Evolutionary conservation across 2,329 filamentous ascomycete species (phyloP).

Genomic region (Metarhizium anisopliae): DNA sequence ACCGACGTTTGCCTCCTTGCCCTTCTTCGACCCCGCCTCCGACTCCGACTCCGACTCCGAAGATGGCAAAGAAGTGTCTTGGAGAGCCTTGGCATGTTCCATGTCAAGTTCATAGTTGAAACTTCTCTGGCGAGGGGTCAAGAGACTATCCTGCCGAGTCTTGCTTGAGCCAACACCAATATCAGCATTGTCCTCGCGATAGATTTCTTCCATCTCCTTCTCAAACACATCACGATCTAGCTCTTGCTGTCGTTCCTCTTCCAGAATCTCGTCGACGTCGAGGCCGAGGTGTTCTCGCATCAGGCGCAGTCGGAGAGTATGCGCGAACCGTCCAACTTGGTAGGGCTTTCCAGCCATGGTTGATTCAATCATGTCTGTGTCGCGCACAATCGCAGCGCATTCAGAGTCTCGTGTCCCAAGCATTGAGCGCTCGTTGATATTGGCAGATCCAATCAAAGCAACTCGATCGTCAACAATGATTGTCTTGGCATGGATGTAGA

Average conservation of each 20-base stretch:
- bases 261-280: slow-evolving; percentile 83
- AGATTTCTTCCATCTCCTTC: slow-evolving; percentile 54
- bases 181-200: slow-evolving; percentile 32
- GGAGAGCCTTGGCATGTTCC: slow-evolving; percentile 40
- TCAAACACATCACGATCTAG: slow-evolving; percentile 49
- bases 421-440: slow-evolving; percentile 98
- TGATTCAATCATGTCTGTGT: slow-evolving; percentile 87
- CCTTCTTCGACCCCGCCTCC: not conserved
- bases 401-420: slow-evolving; percentile 87
- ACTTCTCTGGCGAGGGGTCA: slow-evolving; percentile 32
- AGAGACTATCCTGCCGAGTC: slow-evolving; percentile 34
- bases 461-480: slow-evolving; percentile 93
- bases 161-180: not conserved
- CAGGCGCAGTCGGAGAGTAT: slow-evolving; percentile 82
- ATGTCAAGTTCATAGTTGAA: slow-evolving; percentile 59
- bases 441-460: slow-evolving; percentile 91
- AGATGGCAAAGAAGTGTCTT: slow-evolving; percentile 10
- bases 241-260: slow-evolving; percentile 64
- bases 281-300: slow-evolving; percentile 97
- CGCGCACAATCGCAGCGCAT: slow-evolving; percentile 78
- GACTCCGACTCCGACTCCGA: not conserved
- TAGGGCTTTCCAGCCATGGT: slow-evolving; percentile 88
- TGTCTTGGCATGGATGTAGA: slow-evolving; percentile 96
- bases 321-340: slow-evolving; percentile 82
- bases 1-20: slow-evolving; percentile 1